Percentiles rank a stretch among this genome's conserved stretches.
phyloP scores from a whole-genome alignment of 2,329 filamentous ascomycete genomes.

The Trichoderma cornu-damae region DNA sequence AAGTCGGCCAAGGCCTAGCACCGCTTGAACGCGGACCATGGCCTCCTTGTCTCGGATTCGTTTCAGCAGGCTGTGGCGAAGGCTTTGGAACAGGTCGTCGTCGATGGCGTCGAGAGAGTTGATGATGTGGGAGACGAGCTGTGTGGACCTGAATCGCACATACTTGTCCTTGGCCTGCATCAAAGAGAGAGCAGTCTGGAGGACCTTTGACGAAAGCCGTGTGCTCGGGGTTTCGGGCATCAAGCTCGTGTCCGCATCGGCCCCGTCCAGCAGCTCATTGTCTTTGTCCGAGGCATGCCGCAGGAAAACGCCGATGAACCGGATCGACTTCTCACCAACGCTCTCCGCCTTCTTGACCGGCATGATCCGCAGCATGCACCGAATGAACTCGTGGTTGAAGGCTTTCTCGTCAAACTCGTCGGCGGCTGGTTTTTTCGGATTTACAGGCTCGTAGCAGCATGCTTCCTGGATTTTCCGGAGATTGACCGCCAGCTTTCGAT shows the following conservation, averaged over 20 bases:
- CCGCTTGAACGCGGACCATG: conserved; percentile 85
- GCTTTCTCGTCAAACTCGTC: conserved; percentile 76
- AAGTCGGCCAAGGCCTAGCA: conserved; percentile 80
- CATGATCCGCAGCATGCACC: conserved; percentile 77
- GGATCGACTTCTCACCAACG: conserved; percentile 77
- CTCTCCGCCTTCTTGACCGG: conserved; percentile 87
- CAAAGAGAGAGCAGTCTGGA: conserved; percentile 69
- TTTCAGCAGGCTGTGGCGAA: conserved; percentile 74
- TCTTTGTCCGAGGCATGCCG: conserved; percentile 66
- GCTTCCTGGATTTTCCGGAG: conserved; percentile 86
- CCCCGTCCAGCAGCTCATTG: conserved; percentile 59
- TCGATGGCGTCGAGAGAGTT: conserved; percentile 91
- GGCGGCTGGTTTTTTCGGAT: conserved; percentile 46
- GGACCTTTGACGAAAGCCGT: conserved; percentile 68
- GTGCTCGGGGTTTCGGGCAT: conserved; percentile 80
- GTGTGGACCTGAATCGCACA: conserved; percentile 82
- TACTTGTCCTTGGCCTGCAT: conserved; percentile 86
- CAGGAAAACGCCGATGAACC: conserved; percentile 84
- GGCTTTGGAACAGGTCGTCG: conserved; percentile 79
- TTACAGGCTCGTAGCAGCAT: conserved; percentile 62
- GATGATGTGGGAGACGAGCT: conserved; percentile 84
- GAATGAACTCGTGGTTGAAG: conserved; percentile 79
- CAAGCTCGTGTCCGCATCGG: conserved; percentile 63
- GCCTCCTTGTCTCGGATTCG: conserved; percentile 91
- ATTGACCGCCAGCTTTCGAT: conserved; percentile 82